Evolutionary conservation across 768 basidiomycete species (phyloP), one percentile per base, ranked within the genome.

Genomic region (Pisolithus marmoratus): DNA sequence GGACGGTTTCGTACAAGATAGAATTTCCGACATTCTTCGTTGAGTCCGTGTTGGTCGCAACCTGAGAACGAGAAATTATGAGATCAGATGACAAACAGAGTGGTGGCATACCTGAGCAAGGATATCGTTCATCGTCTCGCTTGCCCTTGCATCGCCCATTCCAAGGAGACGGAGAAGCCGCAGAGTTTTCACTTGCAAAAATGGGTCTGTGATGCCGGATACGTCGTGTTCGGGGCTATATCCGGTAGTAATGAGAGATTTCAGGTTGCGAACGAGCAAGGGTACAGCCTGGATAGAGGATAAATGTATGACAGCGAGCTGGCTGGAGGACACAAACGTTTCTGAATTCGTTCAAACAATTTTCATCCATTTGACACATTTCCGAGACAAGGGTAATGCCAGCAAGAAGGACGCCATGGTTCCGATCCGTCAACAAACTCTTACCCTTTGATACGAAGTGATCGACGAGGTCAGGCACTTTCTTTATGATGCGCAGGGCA

Each of bases 141-240:
- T 94, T 6, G 94, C 91, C 62, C 84, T 82, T 47, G 74, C 79
- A 61, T 96, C 91, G 0, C 85, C 87, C 60, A 74, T 84, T 8
- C 95, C 96, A 23, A 98, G 81, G n/a, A 96, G 61, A 29, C 94
- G 82, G 42, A 99, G 73, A 37, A 99, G 73, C 11, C 94, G 85
- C 22, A 99, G 75, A 38, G 95, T 84, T 70, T 98, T 99, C 59
- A 94, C 84, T 68, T 95, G 93, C 7, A 94, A 74, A 76, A 94
- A 94, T 7, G 93, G 93, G 69, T 95, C 94, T 15, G 96, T 97
- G 69, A 99, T 96, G 36, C 96, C 96, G n/a, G 93, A 92, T 9
- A 99, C 96, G 59, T 99, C 96, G 63, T 98, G 96, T 66, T 98
- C 96, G 22, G 96, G 94, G 60, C 92, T 95, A 70, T 96, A 97